Conservation (phyloP, 2,329 filamentous ascomycete species). For the Cytospora schulzeri region DNA sequence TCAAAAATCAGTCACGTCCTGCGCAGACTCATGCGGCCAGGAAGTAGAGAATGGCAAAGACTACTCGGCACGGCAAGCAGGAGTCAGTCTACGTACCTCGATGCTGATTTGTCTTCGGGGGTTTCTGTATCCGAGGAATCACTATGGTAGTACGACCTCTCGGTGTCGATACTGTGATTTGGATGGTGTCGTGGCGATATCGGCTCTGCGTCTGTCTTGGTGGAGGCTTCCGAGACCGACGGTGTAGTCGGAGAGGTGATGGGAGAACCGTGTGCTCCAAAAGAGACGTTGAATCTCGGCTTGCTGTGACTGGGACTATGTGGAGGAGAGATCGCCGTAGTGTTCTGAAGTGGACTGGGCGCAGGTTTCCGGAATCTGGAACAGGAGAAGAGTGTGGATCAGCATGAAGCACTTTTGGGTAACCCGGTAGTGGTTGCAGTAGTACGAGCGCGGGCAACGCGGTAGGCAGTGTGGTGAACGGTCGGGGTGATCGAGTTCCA, state of each 20-base stretch:
- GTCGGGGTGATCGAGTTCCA: conserved; percentile 35
- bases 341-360: conserved; percentile 53
- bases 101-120: conserved; percentile 35
- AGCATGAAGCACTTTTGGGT: conserved; percentile 36
- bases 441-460: conserved; percentile 26
- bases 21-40: conserved; percentile 1
- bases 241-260: conserved; percentile 31
- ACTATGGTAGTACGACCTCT: conserved; percentile 42
- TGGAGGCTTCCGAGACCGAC: conserved; percentile 25
- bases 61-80: neutral
- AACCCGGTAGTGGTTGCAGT: conserved; percentile 17
- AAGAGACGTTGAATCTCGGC: conserved; percentile 37
- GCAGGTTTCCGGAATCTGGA: conserved; percentile 51
- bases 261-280: conserved; percentile 34
- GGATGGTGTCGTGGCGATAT: conserved; percentile 28
- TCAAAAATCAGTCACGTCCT: conserved; percentile 13
- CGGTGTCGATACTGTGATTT: conserved; percentile 28
- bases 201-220: conserved; percentile 30
- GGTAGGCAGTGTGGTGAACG: conserved; percentile 24
- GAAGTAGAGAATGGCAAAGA: neutral
- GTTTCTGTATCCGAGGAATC: conserved; percentile 40
- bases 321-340: conserved; percentile 45
- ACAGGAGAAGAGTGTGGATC: conserved; percentile 33
- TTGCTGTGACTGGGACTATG: conserved; percentile 46
- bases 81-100: conserved; percentile 35